Base-by-base conservation (phyloP, 495 filamentous ascomycete species). In the Copromyces sp. region DNA sequence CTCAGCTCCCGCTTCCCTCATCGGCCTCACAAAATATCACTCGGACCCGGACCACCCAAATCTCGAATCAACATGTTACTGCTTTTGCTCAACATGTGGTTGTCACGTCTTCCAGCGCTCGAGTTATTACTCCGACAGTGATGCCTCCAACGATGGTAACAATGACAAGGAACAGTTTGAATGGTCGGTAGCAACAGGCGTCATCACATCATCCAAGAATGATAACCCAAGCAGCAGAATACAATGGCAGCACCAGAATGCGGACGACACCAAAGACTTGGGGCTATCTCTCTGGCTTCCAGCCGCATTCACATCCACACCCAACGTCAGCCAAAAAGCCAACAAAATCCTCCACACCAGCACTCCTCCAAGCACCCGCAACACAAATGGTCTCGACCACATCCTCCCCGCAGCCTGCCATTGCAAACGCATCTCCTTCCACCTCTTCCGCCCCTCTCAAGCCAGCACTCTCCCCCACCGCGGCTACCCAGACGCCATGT, bases 31-130 rank as follows among this genome's bases (percentile, higher is more conserved):
- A 12, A 75, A 77, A 41, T 92, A 53, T 6, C n/a, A 91, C 74
- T 77, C 80, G 20, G 45, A 24, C 3, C 45, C 9, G 3, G 45
- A 24, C 0, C 20, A 53, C 45, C 45, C 20, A 53, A 24, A 24
- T 20, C 45, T 53, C 12, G 45, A 53, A 29, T 68, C 86, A 12
- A 85, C 79, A 59, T 39, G 69, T 24, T 88, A 89, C 16, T 89
- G 88, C 74, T 92, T 92, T 79, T 94, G 92, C 79, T 75, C 77
- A n/a, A 88, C 80, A 16, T 94, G 92, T 73, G 91, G 91, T 39
- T 87, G 88, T 37, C 89, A 92, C 74, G 82, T 89, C 74, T 89
- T 91, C 70, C 77, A 79, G 3, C 78, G 78, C 14, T 29, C 9
- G 39, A 70, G 24, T 16, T 39, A 39, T 1, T 69, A 53, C 45